Base-by-base conservation (phyloP, 805 yeast genomes). In the Starmerella powellii region DNA sequence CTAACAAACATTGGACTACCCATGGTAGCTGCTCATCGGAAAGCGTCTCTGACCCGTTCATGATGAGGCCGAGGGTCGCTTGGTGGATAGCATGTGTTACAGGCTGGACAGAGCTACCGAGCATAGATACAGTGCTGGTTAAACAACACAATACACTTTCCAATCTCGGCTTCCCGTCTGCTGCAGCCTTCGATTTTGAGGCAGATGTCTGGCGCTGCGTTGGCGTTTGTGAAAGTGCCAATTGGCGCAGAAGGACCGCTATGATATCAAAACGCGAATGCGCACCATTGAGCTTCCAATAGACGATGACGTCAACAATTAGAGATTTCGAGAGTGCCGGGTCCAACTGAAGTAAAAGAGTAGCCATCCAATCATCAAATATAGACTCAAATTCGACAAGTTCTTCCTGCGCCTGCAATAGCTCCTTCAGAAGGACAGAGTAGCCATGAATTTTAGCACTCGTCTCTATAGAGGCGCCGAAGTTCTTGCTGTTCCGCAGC, bases 11-110 rank as follows among this genome's bases (percentile, higher is more conserved):
- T 4, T 37, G 31, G 10, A 50, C 32, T 4, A 37, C 32, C 12
- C 37, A 40, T 2, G 34, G 42, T 11, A 46, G 30, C 37, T 38
- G 37, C 4, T 17, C 37, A 8, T 42, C 38, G 8, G 40, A 30
- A 12, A 44, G 41, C 3, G 40, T 33, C 4, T 34, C 23, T 11
- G 34, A 30, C 16, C 40, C 36, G 28, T 52, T 49, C n/a, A 53
- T 26, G n/a, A 54, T 17, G 11, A 45, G 34, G 1, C 52, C 51
- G 6, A 52, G 34, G 3, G 41, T 40, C 3, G 50, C 49, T 20
- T 51, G 53, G 23, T 53, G 52, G 5, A 54, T 37, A 1, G 51
- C 39, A 15, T 38, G 45, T 2, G 55, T 47, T 1, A 51, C 40
- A 0, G 52, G 46, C 15, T 45, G 47, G 8, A 51, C 38, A 2